phyloP scores from a whole-genome alignment of 2,329 filamentous ascomycete genomes.

The Coniochaeta pulveracea region DNA sequence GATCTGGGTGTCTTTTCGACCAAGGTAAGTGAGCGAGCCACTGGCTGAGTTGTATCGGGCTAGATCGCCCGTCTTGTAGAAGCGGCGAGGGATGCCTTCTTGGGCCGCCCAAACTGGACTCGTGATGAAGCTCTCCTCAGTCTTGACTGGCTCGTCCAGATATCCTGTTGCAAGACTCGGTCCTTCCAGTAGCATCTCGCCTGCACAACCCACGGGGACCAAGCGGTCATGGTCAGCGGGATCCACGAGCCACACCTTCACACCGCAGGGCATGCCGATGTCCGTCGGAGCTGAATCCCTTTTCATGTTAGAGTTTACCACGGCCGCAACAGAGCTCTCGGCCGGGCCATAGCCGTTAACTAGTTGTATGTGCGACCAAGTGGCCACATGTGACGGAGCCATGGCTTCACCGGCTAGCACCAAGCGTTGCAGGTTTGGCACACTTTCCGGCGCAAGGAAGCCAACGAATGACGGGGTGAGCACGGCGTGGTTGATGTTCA shows the following conservation, averaged over 20 bases:
- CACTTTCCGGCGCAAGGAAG: conserved; percentile 14
- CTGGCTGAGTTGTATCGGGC: conserved; percentile 18
- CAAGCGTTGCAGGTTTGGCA: conserved; percentile 14
- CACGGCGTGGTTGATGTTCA: conserved; percentile 13
- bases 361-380: conserved; percentile 15
- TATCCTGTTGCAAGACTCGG: conserved; percentile 11
- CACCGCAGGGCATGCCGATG: conserved; percentile 14
- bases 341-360: conserved; percentile 15
- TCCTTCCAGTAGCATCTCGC: conserved; percentile 13
- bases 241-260: conserved; percentile 20
- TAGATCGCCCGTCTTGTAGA: conserved; percentile 35
- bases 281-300: conserved; percentile 8
- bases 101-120: conserved; percentile 26
- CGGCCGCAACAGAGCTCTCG: conserved; percentile 11
- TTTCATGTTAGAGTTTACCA: conserved; percentile 6
- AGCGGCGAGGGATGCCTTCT: conserved; percentile 10
- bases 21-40: conserved; percentile 23
- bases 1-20: conserved; percentile 20
- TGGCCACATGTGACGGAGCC: conserved; percentile 10
- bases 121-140: conserved; percentile 31
- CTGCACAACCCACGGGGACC: conserved; percentile 11
- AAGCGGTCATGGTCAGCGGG: conserved; percentile 13
- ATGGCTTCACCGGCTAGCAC: conserved; percentile 17
- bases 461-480: conserved; percentile 17
- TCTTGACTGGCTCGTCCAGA: conserved; percentile 22